Base-by-base conservation (phyloP, 2,329 filamentous ascomycete genomes). In the Fusarium sp. region DNA sequence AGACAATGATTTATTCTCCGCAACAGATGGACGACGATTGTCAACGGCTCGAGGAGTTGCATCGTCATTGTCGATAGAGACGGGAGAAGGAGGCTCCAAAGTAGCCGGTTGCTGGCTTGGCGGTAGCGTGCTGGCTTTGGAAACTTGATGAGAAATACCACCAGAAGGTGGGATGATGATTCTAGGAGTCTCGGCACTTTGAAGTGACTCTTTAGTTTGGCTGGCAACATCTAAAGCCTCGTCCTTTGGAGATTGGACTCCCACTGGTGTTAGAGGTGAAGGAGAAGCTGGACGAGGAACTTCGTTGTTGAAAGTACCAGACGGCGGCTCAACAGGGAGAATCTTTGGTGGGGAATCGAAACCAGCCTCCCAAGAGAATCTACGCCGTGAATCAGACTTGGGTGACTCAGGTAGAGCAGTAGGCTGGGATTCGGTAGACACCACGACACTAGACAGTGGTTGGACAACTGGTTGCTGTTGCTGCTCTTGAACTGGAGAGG, bases 71-170 rank as follows among this genome's bases (percentile, higher is more conserved):
- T 76, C 56, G 15, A 80, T 78, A 22, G 85, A 88, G 6, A 84
- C 68, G 5, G 86, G 85, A 22, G 86, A 87, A 0, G 83, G 82
- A 6, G 82, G 79, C 48, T 86, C 85, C 18, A 81, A 62, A 18
- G 73, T 47, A 36, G 70, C 42, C n/a, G 70, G 68, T 15, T 68
- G 73, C 36, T 77, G 71, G 33, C 71, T 64, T 26, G 66, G 72
- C 10, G 77, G 71, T 28, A 68, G 61, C 28, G 66, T 70, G 38
- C 73, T 73, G 26, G 70, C 65, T 41, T 72, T 77, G 33, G 72
- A 79, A 33, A 73, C 71, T 55, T 78, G 77, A 47, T 78, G 74
- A n/a, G 74, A 67, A 45, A 75, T 73, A 35, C 71, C 66, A 38
- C 62, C 67, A 16, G 74, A 72, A 44, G 71, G 36, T 8, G 76